A percentile compares a stretch with the other conserved stretches of the same genome.
Evolutionary conservation across 1,139 yeast genomes (phyloP).

Genomic region (Yamadazyma buinensis): DNA sequence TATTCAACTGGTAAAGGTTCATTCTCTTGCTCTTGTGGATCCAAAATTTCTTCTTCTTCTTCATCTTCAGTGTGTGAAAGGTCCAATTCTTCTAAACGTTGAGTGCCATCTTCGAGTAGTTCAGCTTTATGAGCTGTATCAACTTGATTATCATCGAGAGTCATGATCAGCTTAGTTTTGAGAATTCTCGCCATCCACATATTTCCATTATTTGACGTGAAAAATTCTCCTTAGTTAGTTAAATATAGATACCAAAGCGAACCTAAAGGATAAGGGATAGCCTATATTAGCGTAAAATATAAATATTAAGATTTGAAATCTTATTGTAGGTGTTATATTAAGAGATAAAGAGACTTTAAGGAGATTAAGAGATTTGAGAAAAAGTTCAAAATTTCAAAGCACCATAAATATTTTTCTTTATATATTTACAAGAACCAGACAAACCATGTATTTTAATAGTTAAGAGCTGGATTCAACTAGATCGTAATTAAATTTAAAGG

Average conservation of each 20-base stretch:
- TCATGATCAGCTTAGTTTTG: background rate
- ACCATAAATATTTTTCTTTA: constrained; percentile 1
- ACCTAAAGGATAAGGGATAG: too few species aligned
- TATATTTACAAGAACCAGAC: constrained; percentile 8
- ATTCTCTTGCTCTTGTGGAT: constrained; percentile 22
- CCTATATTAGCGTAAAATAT: too few species aligned
- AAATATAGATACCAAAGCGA: too few species aligned
- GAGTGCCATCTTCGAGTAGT: background rate
- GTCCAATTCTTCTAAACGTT: constrained; percentile 6
- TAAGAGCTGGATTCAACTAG: too few species aligned
- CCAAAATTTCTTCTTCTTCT: constrained; percentile 13
- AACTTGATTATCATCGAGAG: constrained; percentile 1
- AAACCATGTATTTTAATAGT: background rate
- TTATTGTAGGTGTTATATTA: too few species aligned
- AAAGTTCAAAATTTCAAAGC: too few species aligned
- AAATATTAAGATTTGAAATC: too few species aligned
- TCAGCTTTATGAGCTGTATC: constrained; percentile 1
- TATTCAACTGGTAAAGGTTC: constrained; percentile 39
- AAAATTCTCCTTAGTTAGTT: too few species aligned
- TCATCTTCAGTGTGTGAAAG: constrained; percentile 21
- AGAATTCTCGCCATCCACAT: background rate
- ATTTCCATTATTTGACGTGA: too few species aligned
- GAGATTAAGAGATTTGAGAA: too few species aligned
- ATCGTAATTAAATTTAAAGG: constrained; percentile 26
- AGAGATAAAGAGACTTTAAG: too few species aligned